Evolutionary conservation across 768 basidiomycete species (phyloP), one percentile per base, ranked within the genome.

Genomic region (Mycena belliarum): DNA sequence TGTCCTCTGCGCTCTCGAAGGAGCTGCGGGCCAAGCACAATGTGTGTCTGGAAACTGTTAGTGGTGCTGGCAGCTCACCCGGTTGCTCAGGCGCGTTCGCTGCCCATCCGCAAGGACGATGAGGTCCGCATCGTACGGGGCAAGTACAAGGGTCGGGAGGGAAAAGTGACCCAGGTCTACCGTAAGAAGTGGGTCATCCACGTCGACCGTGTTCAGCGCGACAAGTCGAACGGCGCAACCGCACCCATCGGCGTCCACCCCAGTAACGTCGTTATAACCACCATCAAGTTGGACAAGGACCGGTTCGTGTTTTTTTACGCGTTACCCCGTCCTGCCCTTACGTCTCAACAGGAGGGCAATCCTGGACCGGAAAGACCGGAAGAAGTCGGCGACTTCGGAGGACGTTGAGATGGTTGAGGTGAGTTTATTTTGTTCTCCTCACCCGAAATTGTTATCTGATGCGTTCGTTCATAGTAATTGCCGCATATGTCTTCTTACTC

Each of bases 171-270:
- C 59, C 89, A 95, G 77, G 95, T 98, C 64, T 96, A 95, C 84
- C 91, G 95, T 75, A 96, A 96, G 88, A 95, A 96, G 76, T 98
- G 93, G 91, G 93, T 98, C 53, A 90, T 99, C 75, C 89, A 98
- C 78, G 91, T 99, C 71, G 96, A 99, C 77, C 93, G 96, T 72
- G 94, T 99, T 54, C 88, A 91, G 75, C 87, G 94, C 65, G 96
- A 99, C 82, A 98, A 98, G 78, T 93, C 93, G 64, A 97, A 96
- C 72, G 96, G 97, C 64, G 89, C 95, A 59, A 86, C 94, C 53
- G 86, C 89, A 57, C 91, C 91, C 69, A 95, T 99, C 68, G 94
- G 95, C 65, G 86, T 99, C 67, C 90, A 96, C 82, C 95, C 96
- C 57, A 93, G 90, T 80, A 98, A 97, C 73, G 94, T 98, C 51